Evolutionary conservation across 2,329 filamentous ascomycete species (phyloP).

Genomic region (Verticillium klebahnii): DNA sequence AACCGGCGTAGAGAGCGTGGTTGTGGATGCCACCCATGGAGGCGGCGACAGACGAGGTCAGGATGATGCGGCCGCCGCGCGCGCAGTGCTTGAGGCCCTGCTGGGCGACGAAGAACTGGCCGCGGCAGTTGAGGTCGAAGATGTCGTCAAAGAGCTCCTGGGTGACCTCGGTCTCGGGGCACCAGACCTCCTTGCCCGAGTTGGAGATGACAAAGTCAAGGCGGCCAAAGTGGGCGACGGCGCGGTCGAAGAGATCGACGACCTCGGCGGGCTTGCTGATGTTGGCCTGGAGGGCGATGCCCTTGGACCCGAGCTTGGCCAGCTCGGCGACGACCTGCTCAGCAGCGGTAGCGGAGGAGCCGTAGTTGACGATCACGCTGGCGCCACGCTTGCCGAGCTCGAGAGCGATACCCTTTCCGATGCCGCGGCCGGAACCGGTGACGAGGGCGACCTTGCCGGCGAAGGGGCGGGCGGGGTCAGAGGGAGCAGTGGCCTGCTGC

Average conservation of each 20-base stretch:
- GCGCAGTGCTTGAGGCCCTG: conserved; percentile 68
- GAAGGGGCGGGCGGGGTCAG: conserved; percentile 30
- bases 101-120: conserved; percentile 75
- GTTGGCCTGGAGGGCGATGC: conserved; percentile 59
- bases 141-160: conserved; percentile 68
- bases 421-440: conserved; percentile 62
- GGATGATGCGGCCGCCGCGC: conserved; percentile 65
- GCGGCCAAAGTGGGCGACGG: conserved; percentile 61
- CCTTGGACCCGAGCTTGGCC: conserved; percentile 49
- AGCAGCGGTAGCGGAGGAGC: conserved; percentile 49
- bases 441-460: conserved; percentile 54
- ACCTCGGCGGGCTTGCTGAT: conserved; percentile 58
- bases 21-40: conserved; percentile 62
- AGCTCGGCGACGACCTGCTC: conserved; percentile 52
- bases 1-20: conserved; percentile 67
- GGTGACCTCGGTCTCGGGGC: conserved; percentile 63
- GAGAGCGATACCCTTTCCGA: conserved; percentile 61
- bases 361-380: conserved; percentile 64
- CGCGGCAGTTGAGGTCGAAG: conserved; percentile 66
- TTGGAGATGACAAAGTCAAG: conserved; percentile 71
- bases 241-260: conserved; percentile 58
- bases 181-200: conserved; percentile 68
- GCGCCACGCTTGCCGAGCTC: conserved; percentile 63
- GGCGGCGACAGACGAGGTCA: conserved; percentile 67
- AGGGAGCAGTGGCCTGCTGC: conserved; percentile 19